These are phyloP conservation scores for Teratosphaeriaceae sp. DNA, from an alignment of 2,329 filamentous ascomycete genomes.

Conservation along the genomic window DNA sequence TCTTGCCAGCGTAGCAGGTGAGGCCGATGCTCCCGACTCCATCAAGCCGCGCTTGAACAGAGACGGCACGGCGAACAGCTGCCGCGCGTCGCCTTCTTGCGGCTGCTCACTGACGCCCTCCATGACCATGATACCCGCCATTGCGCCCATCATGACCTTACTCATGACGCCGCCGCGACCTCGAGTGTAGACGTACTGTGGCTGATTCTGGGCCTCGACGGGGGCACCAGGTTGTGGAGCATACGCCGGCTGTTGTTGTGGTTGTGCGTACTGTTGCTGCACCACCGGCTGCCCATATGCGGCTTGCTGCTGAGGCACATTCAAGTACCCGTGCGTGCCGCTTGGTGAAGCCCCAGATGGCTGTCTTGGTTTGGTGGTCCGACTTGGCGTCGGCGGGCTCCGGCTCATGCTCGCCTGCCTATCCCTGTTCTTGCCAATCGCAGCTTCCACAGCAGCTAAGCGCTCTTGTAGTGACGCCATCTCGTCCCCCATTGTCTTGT, in stretches of 20 bases:
- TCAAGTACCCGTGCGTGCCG: conserved; percentile 19
- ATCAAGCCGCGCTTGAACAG: conserved; percentile 26
- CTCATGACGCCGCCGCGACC: conserved; percentile 49
- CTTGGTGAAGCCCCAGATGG: conserved; percentile 21
- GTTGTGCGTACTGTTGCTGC: conserved; percentile 27
- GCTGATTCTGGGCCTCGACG: conserved; percentile 28
- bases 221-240: conserved; percentile 25
- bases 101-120: conserved; percentile 67
- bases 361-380: conserved; percentile 18
- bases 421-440: conserved; percentile 45
- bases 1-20: conserved; percentile 15
- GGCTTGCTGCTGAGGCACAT: conserved; percentile 19
- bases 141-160: conserved; percentile 87
- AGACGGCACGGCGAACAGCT: conserved; percentile 38
- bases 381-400: conserved; percentile 17
- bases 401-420: conserved; percentile 18
- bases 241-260: conserved; percentile 26
- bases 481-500: conserved; percentile 74
- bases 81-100: conserved; percentile 45
- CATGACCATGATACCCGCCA: conserved; percentile 86
- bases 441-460: conserved; percentile 58
- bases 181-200: conserved; percentile 34
- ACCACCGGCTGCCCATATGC: conserved; percentile 18
- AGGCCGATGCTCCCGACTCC: conserved; percentile 13
- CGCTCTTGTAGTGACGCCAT: conserved; percentile 72